phyloP scores from a whole-genome alignment of 73 alveolate genomes.

The Paramecium sexaurelia region DNA sequence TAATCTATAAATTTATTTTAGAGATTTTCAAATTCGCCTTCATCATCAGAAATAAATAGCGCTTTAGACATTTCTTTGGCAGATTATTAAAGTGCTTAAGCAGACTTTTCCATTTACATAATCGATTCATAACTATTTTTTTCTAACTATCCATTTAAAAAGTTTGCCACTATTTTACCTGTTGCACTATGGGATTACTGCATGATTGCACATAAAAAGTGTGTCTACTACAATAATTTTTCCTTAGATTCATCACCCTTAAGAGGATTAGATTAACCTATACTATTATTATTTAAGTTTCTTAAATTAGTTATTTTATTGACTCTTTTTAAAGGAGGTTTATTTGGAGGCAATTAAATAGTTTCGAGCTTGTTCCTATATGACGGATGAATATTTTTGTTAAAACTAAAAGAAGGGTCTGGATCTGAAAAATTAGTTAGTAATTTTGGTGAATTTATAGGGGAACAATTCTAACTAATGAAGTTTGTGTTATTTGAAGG shows the following conservation, averaged over 20 bases:
- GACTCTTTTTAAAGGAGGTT: constrained; percentile 44
- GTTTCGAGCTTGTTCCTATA: constrained; percentile 8
- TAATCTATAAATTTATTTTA: constrained; percentile 4
- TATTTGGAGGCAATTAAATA: neutral
- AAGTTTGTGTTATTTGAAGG: neutral
- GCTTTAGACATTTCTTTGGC: constrained; percentile 52
- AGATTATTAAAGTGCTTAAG: neutral
- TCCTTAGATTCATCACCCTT: neutral
- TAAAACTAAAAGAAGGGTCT: neutral
- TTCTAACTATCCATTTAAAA: constrained; percentile 19
- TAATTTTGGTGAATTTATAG: neutral
- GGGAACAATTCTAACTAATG: constrained; percentile 8
- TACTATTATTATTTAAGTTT: neutral
- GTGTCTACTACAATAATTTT: neutral
- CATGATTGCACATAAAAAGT: constrained; percentile 52
- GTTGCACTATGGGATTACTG: neutral
- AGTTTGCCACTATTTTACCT: neutral
- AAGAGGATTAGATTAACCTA: neutral
- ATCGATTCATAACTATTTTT: constrained; percentile 53
- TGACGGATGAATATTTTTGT: neutral
- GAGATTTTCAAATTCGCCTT: neutral
- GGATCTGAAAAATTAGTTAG: neutral
- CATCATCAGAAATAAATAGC: neutral
- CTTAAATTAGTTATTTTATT: neutral
- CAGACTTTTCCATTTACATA: constrained; percentile 2